Base-by-base conservation (phyloP, 805 yeast species). In the Candida manassasensis region DNA sequence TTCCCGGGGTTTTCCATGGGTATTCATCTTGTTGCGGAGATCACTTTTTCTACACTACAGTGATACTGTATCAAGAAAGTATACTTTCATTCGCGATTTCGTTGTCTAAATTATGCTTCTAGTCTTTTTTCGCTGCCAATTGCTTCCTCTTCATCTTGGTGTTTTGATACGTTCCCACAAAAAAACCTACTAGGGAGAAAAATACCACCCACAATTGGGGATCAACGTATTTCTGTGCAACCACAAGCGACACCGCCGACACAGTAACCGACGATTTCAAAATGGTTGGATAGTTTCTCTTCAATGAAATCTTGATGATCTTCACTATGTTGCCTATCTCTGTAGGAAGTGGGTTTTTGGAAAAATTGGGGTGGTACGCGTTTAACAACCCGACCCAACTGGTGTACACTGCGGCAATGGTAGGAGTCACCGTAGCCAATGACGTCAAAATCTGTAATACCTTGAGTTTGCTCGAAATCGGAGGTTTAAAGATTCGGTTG, bases 131-230 rank as follows among this genome's bases (percentile, higher is more conserved):
- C 27, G 32, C 27, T 24, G 31, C 25, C 37, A 49, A 38, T 53
- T 59, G 32, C 49, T 43, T 28, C 49, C 54, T 42, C 53, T 78
- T 78, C 42, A 79, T 59, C 50, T 67, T 61, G 4, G 77, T 69
- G 48, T 80, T 80, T 45, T 79, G 82, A 37, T 68, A 66, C 1
- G 85, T 79, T 1, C 84, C 84, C 38, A 79, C 57, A 4, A 79
- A 50, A 43, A 79, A 79, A 47, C 71, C 78, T 15, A 79, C 73
- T 21, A 75, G 42, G 44, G 71, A 73, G 57, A 77, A 77, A 50
- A 78, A 79, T 3, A 75, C 76, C 8, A 76, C 79, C 87, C 87
- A 80, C 19, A 71, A 57, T 46, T 78, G 75, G 2, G 81, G 80
- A 6, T 67, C 61, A 9, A 80, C 44, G 41, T 66, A 76, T 34